phyloP scores from a whole-genome alignment of 768 basidiomycete genomes.

The Russula emetica region DNA sequence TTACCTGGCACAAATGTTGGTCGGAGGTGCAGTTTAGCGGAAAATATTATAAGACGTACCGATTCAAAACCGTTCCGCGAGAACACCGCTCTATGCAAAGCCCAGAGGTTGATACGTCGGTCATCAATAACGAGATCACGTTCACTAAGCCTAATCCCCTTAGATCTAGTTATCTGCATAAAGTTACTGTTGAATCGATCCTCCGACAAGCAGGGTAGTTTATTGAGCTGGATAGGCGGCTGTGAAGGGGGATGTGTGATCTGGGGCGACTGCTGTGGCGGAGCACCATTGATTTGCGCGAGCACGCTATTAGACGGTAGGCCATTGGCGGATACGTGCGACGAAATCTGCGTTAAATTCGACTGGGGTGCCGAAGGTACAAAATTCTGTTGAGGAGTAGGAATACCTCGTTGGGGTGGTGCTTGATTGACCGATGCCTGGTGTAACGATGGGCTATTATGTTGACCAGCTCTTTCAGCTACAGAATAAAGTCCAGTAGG shows the following conservation, averaged over 20 bases:
- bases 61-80: conserved; percentile 10
- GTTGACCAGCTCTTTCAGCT: conserved; percentile 14
- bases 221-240: background rate
- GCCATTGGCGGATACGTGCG: conserved; percentile 9
- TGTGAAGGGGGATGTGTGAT: background rate
- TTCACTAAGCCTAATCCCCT: conserved; percentile 6
- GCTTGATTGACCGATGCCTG: conserved; percentile 12
- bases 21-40: background rate
- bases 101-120: conserved; percentile 10
- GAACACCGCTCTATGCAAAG: conserved; percentile 10
- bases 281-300: background rate
- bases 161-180: background rate
- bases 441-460: conserved; percentile 18
- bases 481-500: conserved; percentile 10
- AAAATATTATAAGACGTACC: background rate
- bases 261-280: conserved; percentile 14
- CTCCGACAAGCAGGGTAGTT: conserved; percentile 7
- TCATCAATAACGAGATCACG: conserved; percentile 12
- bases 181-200: conserved; percentile 13
- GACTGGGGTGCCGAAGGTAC: conserved; percentile 6
- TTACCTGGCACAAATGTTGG: conserved; percentile 5
- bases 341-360: conserved; percentile 18
- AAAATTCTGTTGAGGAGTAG: conserved; percentile 20
- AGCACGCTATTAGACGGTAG: conserved; percentile 4
- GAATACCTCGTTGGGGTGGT: conserved; percentile 9